phyloP scores from a whole-genome alignment of 441 rosid species.

The Jatropha multifida region DNA sequence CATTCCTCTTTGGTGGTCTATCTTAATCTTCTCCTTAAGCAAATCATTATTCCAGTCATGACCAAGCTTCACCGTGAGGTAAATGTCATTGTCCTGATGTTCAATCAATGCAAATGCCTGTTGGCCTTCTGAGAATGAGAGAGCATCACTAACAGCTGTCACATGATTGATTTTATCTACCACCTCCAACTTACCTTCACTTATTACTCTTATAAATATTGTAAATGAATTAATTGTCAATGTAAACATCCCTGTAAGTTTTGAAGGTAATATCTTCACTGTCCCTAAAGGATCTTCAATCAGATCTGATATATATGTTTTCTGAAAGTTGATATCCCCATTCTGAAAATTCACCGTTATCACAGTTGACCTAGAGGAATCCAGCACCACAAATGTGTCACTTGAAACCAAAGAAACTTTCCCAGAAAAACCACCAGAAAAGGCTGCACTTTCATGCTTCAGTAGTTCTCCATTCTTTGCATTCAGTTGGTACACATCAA shows the following conservation, averaged over 20 bases:
- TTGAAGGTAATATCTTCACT: conserved; percentile 56
- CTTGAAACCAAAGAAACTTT: conserved; percentile 61
- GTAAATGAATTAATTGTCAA: conserved; percentile 43
- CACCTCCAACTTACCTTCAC: conserved; percentile 67
- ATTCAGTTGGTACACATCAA: conserved; percentile 63
- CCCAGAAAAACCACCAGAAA: conserved; percentile 76
- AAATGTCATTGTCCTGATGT: conserved; percentile 60
- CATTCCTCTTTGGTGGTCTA: conserved; percentile 79
- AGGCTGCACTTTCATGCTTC: conserved; percentile 53
- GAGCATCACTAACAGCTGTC: conserved; percentile 75
- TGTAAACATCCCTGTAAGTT: conserved; percentile 58
- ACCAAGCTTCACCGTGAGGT: conserved; percentile 65
- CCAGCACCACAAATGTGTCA: conserved; percentile 66
- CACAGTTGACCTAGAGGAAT: conserved; percentile 61
- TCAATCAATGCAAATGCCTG: conserved; percentile 77
- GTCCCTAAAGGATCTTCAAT: conserved; percentile 48
- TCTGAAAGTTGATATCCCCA: conserved; percentile 56
- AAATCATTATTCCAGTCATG: conserved; percentile 65
- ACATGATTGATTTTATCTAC: conserved; percentile 56
- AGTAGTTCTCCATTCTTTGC: conserved; percentile 72
- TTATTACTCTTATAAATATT: conserved; percentile 51
- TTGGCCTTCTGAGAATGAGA: conserved; percentile 60
- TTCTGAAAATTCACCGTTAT: conserved; percentile 52
- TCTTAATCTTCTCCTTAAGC: conserved; percentile 68
- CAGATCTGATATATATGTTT: conserved; percentile 59